Percentiles rank a stretch among this genome's conserved stretches.
Evolutionary conservation across 495 filamentous ascomycete species (phyloP).

Genomic region (Talaromyces trachyspermus): DNA sequence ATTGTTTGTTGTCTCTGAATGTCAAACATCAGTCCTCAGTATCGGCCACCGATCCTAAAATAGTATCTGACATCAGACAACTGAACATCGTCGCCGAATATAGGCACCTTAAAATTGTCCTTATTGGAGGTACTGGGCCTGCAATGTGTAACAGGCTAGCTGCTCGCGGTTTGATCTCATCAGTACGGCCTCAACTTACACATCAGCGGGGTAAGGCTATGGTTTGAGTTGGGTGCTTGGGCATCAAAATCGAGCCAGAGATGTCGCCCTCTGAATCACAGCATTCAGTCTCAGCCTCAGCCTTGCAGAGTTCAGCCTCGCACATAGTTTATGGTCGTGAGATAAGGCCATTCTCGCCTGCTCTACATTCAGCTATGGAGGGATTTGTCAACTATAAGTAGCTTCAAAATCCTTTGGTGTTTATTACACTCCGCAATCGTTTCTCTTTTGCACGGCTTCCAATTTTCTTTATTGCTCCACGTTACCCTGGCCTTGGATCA

Average conservation of each 20-base stretch:
- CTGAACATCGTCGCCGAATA: neutral
- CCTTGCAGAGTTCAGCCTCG: slow-evolving; percentile 1
- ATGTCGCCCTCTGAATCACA: neutral
- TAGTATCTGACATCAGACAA: neutral
- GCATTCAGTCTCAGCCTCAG: neutral
- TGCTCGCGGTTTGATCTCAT: neutral
- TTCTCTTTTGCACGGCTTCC: slow-evolving; percentile 1
- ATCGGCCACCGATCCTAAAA: neutral
- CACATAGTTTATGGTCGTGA: neutral
- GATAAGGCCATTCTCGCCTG: neutral
- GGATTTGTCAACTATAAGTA: slow-evolving; percentile 2
- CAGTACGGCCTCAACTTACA: neutral
- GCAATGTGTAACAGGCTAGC: neutral
- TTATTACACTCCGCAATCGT: neutral
- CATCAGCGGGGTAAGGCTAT: neutral
- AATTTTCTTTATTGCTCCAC: neutral
- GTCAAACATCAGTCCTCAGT: neutral
- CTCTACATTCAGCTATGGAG: neutral
- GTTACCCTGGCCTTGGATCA: neutral
- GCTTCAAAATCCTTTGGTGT: slow-evolving; percentile 1
- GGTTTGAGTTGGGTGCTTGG: neutral
- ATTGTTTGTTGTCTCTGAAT: neutral
- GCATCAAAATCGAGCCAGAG: neutral
- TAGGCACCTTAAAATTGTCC: neutral
- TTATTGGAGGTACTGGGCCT: neutral